Evolutionary conservation across 495 filamentous ascomycete species (phyloP), one percentile per base, ranked within the genome.

Genomic region (Umbilicaria muhlenbergii): DNA sequence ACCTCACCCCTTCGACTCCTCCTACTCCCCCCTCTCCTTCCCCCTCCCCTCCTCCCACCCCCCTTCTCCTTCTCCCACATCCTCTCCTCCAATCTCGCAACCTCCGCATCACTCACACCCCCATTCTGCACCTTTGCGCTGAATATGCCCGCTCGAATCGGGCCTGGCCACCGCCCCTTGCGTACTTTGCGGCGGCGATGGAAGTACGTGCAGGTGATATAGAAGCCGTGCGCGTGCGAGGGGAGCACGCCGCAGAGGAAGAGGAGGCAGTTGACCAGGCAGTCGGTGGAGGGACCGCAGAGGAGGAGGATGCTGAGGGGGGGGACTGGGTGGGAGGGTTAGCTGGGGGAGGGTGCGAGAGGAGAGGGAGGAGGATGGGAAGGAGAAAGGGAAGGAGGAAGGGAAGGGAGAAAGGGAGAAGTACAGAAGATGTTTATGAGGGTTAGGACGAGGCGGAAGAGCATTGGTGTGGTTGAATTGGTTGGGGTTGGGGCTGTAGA

Each of bases 141-240:
- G 35, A 50, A 56, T 11, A 61, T 56, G n/a, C 39, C 39, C 2
- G 17, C 39, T 34, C 49, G 52, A 12, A 16, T 42, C 0, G 49
- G 49, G 1, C 55, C 57, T 7, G 55, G 58, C 21, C 50, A 57
- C 10, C 40, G 41, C 11, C 56, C 53, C 40, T 55, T 57, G 10
- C 49, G 13, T 10, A 62, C 61, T 45, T 61, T 61, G 1, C 46
- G 21, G 18, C 54, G 49, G 36, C 62, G 56, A 31, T 60, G 53
- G 50, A 59, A 62, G 45, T 61, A 67, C 1, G 57, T 62, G 45
- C 51, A 58, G 28, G 44, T 51, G 13, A 65, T 54, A 50, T 64
- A 64, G 55, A 67, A 67, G 15, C 51, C 62, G 42, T 67, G 62
- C 34, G 62, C 49, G 38, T 65, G 60, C 6, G 54, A 55, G 4